Evolutionary conservation across 331 rosid genomes (phyloP).

Genomic region (Acacia concinna): DNA sequence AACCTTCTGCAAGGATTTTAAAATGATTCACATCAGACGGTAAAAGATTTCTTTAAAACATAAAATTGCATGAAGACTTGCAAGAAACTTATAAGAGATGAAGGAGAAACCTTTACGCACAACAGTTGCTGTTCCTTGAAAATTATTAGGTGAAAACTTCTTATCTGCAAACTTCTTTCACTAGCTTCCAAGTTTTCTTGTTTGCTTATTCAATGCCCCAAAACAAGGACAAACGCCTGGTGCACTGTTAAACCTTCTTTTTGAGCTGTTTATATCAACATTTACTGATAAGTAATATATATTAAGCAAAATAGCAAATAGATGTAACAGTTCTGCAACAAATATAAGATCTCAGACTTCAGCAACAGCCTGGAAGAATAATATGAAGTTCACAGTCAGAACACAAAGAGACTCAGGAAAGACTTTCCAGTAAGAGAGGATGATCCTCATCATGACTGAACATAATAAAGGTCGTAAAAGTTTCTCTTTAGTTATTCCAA

Average conservation of each 20-base stretch:
- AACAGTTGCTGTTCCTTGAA: conserved; percentile 23
- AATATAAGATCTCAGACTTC: background rate
- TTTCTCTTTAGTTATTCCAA: conserved; percentile 22
- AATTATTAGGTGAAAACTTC: conserved; percentile 30
- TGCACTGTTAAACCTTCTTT: conserved; percentile 54
- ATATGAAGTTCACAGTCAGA: conserved; percentile 9
- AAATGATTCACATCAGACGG: conserved; percentile 38
- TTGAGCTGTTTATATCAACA: conserved; percentile 54
- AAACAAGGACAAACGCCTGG: conserved; percentile 19
- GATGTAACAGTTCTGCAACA: conserved; percentile 1
- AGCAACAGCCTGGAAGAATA: background rate
- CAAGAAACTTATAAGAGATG: conserved; percentile 2
- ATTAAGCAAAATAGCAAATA: conserved; percentile 14
- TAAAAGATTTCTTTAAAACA: conserved; percentile 13
- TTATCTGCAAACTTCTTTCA: conserved; percentile 32
- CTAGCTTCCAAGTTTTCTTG: conserved; percentile 31
- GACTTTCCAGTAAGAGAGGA: background rate
- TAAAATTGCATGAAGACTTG: conserved; percentile 22
- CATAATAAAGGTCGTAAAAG: conserved; percentile 16
- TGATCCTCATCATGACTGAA: conserved; percentile 12
- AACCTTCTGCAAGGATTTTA: conserved; percentile 29
- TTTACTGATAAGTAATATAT: conserved; percentile 14
- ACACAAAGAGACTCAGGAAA: conserved; percentile 24
- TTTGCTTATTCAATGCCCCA: conserved; percentile 25
- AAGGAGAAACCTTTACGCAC: conserved; percentile 27